A percentile compares a stretch with the other conserved stretches of the same genome.
phyloP scores from a whole-genome alignment of 768 basidiomycete species.

The Suillus cothurnatus region DNA sequence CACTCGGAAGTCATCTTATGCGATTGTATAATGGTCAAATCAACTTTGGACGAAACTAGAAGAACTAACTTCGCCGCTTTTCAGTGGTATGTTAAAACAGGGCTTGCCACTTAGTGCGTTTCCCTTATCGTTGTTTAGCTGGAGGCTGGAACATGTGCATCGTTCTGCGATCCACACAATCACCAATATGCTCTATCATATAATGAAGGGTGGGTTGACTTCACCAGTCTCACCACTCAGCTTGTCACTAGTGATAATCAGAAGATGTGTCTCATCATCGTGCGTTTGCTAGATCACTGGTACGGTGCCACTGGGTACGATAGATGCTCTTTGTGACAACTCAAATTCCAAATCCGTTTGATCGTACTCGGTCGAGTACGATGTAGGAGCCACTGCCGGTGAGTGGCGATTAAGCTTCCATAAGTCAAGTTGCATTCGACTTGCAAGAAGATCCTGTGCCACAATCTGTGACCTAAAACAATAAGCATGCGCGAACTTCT shows the following conservation, averaged over 20 bases:
- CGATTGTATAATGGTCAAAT: background rate
- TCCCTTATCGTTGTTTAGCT: background rate
- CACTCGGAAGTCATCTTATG: background rate
- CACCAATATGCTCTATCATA: background rate
- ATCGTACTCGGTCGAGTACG: background rate
- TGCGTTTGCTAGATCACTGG: too few species aligned
- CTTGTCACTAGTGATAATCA: background rate
- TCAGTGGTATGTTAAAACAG: background rate
- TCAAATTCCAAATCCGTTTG: background rate
- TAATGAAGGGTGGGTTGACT: background rate
- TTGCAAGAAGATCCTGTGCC: background rate
- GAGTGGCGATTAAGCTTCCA: background rate
- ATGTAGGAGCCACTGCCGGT: background rate
- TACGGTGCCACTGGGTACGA: background rate
- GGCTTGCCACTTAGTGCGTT: background rate
- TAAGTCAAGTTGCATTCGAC: slow-evolving; percentile 1
- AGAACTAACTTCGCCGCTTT: background rate
- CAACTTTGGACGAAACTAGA: background rate
- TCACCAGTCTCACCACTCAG: background rate
- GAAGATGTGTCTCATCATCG: background rate
- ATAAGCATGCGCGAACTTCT: too few species aligned
- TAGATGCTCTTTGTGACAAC: background rate
- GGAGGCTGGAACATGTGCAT: background rate
- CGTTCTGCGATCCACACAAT: background rate
- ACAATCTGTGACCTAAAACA: background rate